Evolutionary conservation across 2,329 filamentous ascomycete genomes (phyloP), one percentile per base, ranked within the genome.

Genomic region (Pseudogymnoascus sp.): DNA sequence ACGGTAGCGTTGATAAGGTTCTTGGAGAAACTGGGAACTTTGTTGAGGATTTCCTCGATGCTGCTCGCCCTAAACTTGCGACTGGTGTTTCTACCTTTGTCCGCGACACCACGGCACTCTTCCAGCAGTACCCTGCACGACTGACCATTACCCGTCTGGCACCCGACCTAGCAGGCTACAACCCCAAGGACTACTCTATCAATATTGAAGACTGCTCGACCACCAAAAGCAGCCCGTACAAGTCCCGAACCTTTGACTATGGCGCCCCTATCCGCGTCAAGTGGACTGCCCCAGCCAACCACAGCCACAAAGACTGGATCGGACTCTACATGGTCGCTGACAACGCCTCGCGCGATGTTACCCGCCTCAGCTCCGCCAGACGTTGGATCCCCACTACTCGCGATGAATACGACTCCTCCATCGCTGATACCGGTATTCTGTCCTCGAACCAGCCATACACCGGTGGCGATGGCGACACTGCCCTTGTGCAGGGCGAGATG

Each of bases 271-370:
- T 99, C 72, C 88, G 83, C 66, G 90, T 97, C 64, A 89, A 84
- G 67, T 99, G 94, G 94, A 89, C 84, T 28, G 94, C 93, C 0
- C 93, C 94, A 0, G 79, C 85, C 37, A 90, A 91, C 65, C 94
- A 97, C 74, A 87, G 86, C 75, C 91, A 89, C 72, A 89, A 88
- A 69, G 94, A 99, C 73, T 99, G 94, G 94, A 86, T 99, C 60
- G 93, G 93, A 3, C 80, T 99, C 5, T 99, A 97, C 77, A 91
- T 92, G 83, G 91, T 99, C 2, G 91, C 91, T 2, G 93, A 97
- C 74, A 99, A 97, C 70, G 83, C 86, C 6, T 94, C 90, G 6
- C 85, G 93, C 39, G 90, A 96, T 38, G 78, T 87, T 12, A 96
- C 94, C 2, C 86, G 90, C 59, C 84, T 97, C 8, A 85, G 90